Evolutionary conservation across 305 asterid genomes (phyloP), one percentile per base, ranked within the genome.

Genomic region (Fraxinus baroniana): DNA sequence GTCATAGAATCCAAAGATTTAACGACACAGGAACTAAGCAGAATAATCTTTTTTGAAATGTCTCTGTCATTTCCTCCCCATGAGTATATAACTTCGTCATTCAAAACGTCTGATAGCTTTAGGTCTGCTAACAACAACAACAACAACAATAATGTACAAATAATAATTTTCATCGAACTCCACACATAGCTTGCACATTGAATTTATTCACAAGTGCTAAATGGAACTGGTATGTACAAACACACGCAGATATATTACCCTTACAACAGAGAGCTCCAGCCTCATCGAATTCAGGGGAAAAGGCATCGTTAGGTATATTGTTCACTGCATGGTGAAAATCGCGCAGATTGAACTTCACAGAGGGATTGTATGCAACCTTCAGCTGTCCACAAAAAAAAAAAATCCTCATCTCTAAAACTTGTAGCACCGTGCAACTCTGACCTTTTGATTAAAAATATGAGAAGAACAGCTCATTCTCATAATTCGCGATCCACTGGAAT

Each of bases 251-350:
- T 76, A 60, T 73, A 80, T 83, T 90, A 91, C 92, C 93, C 75
- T 74, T 78, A 71, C 90, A 84, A 74, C 88, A 81, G 39, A 89
- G 78, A 79, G 89, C 79, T 77, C 83, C 91, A 85, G 90, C 85
- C 76, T 76, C 78, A 79, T 80, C 84, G 72, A 88, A 78, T 72
- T 90, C 97, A 24, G 91, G 95, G 76, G 79, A 84, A 84, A 91
- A 93, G 49, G 91, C 94, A 87, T 96, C 95, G 37, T 87, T 78
- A 28, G 99, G 99, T 83, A 96, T 70, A 89, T 82, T 90, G 86
- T 90, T 92, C 90, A 96, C 87, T 17, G 98, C 95, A 88, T 90
- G 98, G 83, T 96, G 98, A 87, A 96, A 91, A 87, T 90, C 95
- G 52, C 97, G 99, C 72, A 94, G 91, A 86, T 78, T 90, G 91